These are phyloP conservation scores for Grosmannia serpens DNA, from an alignment of 2,329 filamentous ascomycete species.

Conservation along the genomic window DNA sequence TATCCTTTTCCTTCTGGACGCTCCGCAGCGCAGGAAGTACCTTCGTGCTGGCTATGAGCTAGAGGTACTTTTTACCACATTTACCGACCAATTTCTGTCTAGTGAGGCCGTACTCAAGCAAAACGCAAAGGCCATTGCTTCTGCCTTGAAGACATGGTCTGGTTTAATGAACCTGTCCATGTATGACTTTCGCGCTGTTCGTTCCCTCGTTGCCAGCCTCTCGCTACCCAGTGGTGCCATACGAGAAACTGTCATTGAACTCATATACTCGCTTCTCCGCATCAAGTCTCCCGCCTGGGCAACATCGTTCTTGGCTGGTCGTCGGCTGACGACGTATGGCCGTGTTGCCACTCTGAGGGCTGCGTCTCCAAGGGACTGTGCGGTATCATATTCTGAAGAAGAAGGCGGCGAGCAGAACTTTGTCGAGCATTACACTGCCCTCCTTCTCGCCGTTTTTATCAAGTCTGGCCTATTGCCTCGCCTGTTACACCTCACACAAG, in stretches of 20 bases:
- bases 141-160: conserved; percentile 85
- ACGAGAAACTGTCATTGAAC: conserved; percentile 71
- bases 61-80: conserved; percentile 79
- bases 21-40: conserved; percentile 67
- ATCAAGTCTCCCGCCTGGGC: conserved; percentile 95
- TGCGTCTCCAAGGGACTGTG: conserved; percentile 32
- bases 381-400: conserved; percentile 48
- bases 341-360: conserved; percentile 75
- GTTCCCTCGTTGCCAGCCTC: conserved; percentile 61
- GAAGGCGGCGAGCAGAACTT: conserved; percentile 67
- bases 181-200: conserved; percentile 75
- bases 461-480: conserved; percentile 61
- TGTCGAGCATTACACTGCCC: conserved; percentile 85
- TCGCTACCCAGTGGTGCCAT: conserved; percentile 44
- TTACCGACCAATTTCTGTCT: conserved; percentile 68
- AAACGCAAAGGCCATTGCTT: conserved; percentile 85
- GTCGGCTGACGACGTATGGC: conserved; percentile 91
- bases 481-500: conserved; percentile 53
- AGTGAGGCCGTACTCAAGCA: conserved; percentile 59
- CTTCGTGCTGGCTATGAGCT: conserved; percentile 83
- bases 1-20: conserved; percentile 84
- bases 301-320: conserved; percentile 84
- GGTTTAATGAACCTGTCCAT: conserved; percentile 80
- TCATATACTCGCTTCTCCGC: conserved; percentile 67
- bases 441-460: conserved; percentile 76